phyloP scores from a whole-genome alignment of 768 basidiomycete species.

The Lenzites betulinus region DNA sequence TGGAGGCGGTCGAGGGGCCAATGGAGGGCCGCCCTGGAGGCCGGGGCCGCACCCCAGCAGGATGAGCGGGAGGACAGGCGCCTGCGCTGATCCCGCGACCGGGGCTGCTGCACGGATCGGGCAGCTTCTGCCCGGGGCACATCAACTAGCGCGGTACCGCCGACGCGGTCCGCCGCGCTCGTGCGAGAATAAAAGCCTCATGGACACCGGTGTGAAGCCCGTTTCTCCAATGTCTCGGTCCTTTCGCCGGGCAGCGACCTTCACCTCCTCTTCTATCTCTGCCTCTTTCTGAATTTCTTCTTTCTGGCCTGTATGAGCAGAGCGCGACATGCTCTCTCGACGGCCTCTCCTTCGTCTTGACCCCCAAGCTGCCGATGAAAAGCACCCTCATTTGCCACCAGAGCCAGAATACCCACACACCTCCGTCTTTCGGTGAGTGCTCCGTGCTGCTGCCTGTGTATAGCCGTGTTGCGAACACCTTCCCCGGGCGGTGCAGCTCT shows the following conservation, averaged over 20 bases:
- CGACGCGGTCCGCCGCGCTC: conserved; percentile 13
- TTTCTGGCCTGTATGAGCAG: conserved; percentile 17
- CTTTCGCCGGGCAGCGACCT: conserved; percentile 13
- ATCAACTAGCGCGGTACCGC: conserved; percentile 21
- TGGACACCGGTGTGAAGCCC: conserved; percentile 16
- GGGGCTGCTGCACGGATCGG: conserved; percentile 7
- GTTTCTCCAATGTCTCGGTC: conserved; percentile 19
- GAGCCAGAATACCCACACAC: conserved; percentile 25
- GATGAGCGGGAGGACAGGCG: conserved; percentile 12
- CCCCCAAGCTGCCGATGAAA: conserved; percentile 9
- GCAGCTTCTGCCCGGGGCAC: conserved; percentile 8
- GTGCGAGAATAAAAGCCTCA: conserved; percentile 19
- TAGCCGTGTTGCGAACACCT: not conserved
- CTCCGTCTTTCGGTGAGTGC: conserved; percentile 31
- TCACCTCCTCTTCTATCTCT: conserved; percentile 6
- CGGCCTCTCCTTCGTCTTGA: conserved; percentile 19
- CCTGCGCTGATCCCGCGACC: conserved; percentile 13
- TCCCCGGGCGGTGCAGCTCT: conserved; percentile 12
- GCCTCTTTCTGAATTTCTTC: conserved; percentile 4
- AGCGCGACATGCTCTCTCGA: conserved; percentile 13
- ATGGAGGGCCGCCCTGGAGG: conserved; percentile 1
- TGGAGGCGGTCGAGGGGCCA: conserved; percentile 2
- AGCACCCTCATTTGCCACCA: not conserved
- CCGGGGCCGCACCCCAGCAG: not conserved
- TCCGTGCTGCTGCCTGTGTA: not conserved